Base-by-base conservation (phyloP, 1,139 yeast genomes). In the Blastobotrys proliferans region DNA sequence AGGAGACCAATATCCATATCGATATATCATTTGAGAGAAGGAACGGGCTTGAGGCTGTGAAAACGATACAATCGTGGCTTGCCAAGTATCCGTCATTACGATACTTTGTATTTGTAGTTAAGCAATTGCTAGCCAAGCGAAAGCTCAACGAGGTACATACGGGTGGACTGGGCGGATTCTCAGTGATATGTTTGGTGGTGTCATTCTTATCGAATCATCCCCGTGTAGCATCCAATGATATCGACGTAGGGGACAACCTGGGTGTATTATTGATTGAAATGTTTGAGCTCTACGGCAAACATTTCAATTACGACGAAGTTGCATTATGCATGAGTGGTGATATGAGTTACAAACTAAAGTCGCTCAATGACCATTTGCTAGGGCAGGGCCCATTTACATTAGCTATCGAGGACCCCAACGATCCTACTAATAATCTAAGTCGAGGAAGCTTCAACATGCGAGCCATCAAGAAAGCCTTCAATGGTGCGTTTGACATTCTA, bases 131-230 rank as follows among this genome's bases (percentile, higher is more conserved):
- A 44, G 72, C 90, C 32, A 79, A 88, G 2, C 72, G 97, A 54
- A 78, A 76, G 50, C 68, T 92, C 48, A 90, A 92, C 58, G 85
- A 87, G 55, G 98, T 92, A n/a, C 95, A 85, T 57, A 82, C 83
- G 18, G 99, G 99, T 46, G 98, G 98, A 0, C 69, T 94, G 16
- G 98, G 99, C 24, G 98, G 98, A 0, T 92, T 84, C 60, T 81
- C 97, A 6, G 86, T 90, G 19, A 87, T 90, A 34, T 88, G 96
- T 55, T 64, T 92, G 58, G 88, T 87, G 28, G 83, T 83, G 57
- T 83, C 95, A 25, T 90, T 92, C 59, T 65, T 94, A 50, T 74
- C 72, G 51, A 67, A 56, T 40, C 98, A 92, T 62, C 97, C 97
- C 10, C 73, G 88, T 52, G 58, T 90, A 4, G 65, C 82, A 2